Conservation (phyloP, 805 yeast genomes). For the Candida caryicola region DNA sequence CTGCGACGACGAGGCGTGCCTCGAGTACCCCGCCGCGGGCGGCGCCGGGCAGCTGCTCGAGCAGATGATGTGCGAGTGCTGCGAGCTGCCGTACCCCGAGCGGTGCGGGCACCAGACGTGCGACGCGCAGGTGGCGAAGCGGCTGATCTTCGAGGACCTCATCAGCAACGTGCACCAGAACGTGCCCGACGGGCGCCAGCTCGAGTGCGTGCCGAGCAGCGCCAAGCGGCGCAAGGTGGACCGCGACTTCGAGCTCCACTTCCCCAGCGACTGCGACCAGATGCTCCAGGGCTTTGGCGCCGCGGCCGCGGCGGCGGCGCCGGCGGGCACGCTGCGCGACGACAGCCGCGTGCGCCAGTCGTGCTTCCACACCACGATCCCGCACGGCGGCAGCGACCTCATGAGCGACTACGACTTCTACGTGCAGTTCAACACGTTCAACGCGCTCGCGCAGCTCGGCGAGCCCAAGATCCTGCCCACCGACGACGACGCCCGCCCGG, state of each 20-base stretch:
- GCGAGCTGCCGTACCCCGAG: conserved; percentile 5
- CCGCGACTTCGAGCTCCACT: conserved; percentile 32
- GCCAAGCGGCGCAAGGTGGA: conserved; percentile 6
- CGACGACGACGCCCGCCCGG: not conserved
- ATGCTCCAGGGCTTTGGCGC: not conserved
- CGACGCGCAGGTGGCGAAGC: conserved; percentile 25
- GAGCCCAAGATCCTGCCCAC: not conserved
- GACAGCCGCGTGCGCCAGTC: conserved; percentile 36
- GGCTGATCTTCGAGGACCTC: conserved; percentile 37
- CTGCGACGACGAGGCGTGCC: conserved; percentile 5
- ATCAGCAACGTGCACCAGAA: conserved; percentile 36
- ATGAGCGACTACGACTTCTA: conserved; percentile 38
- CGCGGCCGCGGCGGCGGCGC: not conserved
- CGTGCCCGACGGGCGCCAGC: conserved; percentile 15
- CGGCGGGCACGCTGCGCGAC: not conserved
- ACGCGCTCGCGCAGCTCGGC: conserved; percentile 2
- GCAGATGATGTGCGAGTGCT: conserved; percentile 5
- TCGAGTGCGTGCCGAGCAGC: conserved; percentile 6
- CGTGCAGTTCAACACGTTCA: conserved; percentile 33
- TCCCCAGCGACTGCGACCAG: conserved; percentile 39
- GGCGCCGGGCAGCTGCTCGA: not conserved
- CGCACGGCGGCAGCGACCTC: conserved; percentile 16
- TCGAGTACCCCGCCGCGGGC: not conserved
- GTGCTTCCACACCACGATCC: conserved; percentile 46
- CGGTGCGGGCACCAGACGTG: conserved; percentile 13